Evolutionary conservation across 2,329 filamentous ascomycete species (phyloP).

Genomic region (Neophaeococcomyces mojaviensis): DNA sequence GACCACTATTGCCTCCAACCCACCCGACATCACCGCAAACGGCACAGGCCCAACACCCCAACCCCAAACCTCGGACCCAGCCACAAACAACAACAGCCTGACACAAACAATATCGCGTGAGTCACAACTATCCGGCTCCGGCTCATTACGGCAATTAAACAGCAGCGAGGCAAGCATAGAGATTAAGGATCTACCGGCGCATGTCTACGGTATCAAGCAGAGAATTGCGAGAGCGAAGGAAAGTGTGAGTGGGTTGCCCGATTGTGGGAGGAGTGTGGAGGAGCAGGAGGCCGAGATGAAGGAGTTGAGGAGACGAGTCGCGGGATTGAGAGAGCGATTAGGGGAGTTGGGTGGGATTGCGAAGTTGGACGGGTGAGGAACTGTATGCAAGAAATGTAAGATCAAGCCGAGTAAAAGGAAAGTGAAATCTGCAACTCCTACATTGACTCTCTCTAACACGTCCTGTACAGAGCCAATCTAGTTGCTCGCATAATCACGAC

Average conservation of each 20-base stretch:
- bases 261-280: conserved; percentile 35
- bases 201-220: conserved; percentile 71
- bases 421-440: too few species aligned
- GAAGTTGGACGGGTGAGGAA: not conserved
- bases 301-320: conserved; percentile 34
- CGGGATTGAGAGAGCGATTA: conserved; percentile 33
- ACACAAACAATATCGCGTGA: conserved; percentile 22
- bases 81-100: conserved; percentile 17
- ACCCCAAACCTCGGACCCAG: too few species aligned
- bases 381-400: not conserved
- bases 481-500: too few species aligned
- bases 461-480: too few species aligned
- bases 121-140: conserved; percentile 26
- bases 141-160: conserved; percentile 21
- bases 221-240: conserved; percentile 70
- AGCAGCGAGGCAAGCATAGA: conserved; percentile 37
- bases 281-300: conserved; percentile 40
- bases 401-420: too few species aligned
- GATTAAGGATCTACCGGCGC: conserved; percentile 70
- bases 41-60: conserved; percentile 23
- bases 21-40: conserved; percentile 21
- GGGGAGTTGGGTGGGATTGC: conserved; percentile 32
- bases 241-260: conserved; percentile 35
- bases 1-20: conserved; percentile 35
- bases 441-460: too few species aligned